phyloP scores from a whole-genome alignment of 371 early-diverging fungal species.

The Rhizopus arrhizus region DNA sequence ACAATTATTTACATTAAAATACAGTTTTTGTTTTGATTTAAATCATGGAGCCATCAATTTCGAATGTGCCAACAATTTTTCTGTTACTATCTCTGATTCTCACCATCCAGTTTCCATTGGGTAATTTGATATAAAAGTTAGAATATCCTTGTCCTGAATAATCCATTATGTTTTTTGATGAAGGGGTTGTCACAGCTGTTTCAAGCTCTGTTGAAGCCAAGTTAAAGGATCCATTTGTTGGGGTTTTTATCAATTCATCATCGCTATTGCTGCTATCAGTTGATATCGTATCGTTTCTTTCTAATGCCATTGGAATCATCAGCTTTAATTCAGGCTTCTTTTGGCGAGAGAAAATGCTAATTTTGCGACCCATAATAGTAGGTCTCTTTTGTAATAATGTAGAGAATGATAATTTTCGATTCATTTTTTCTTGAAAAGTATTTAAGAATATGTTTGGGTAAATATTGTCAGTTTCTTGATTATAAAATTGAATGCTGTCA shows the following conservation, averaged over 20 bases:
- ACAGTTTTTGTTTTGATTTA: slow-evolving; percentile 11
- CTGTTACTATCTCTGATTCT: slow-evolving; percentile 33
- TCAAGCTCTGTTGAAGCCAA: background rate
- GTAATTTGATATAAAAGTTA: slow-evolving; percentile 39
- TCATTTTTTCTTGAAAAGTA: slow-evolving; percentile 1
- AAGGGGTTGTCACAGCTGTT: background rate
- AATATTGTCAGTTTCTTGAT: slow-evolving; percentile 5
- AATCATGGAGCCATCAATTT: slow-evolving; percentile 41
- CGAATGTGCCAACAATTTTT: slow-evolving; percentile 40
- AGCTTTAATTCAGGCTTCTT: slow-evolving; percentile 4
- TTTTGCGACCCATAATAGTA: slow-evolving; percentile 8
- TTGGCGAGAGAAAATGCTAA: slow-evolving; percentile 1
- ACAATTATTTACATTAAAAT: no score
- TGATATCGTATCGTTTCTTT: background rate
- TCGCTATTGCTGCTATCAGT: background rate
- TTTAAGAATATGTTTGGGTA: background rate
- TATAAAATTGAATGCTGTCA: slow-evolving; percentile 13
- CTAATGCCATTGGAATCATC: slow-evolving; percentile 7
- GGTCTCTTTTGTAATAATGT: slow-evolving; percentile 17
- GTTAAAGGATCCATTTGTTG: background rate
- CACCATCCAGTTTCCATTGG: slow-evolving; percentile 44
- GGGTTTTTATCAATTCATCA: slow-evolving; percentile 6
- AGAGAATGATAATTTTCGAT: slow-evolving; percentile 6
- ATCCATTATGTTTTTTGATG: background rate
- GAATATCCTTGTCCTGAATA: slow-evolving; percentile 31